Evolutionary conservation across 192 early-diverging fungal species (phyloP).

Genomic region (Coemansia erecta): DNA sequence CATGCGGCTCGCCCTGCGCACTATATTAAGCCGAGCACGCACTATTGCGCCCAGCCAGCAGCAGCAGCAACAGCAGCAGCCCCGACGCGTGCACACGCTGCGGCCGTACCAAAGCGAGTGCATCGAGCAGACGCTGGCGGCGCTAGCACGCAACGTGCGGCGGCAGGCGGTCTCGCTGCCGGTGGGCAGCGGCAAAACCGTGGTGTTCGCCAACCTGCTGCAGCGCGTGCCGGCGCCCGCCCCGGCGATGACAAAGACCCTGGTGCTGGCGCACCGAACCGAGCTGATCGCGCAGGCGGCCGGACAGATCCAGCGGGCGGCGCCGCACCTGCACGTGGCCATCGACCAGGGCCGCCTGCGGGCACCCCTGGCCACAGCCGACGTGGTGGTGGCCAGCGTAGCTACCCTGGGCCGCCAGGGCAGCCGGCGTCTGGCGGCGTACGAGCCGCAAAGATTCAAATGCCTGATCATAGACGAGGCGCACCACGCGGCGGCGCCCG

Average conservation of each 20-base stretch:
- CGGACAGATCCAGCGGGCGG: conserved; percentile 59
- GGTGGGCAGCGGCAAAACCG: conserved; percentile 87
- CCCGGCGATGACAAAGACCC: conserved; percentile 65
- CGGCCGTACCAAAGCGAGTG: conserved; percentile 87
- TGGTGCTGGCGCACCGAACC: conserved; percentile 86
- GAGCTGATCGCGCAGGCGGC: conserved; percentile 85
- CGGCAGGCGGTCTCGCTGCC: conserved; percentile 81
- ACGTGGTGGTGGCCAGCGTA: conserved; percentile 79
- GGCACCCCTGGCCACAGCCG: conserved; percentile 59
- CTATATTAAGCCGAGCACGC: too few species aligned
- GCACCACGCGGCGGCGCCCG: conserved; percentile 82
- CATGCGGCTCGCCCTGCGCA: too few species aligned
- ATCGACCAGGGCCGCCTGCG: conserved; percentile 66
- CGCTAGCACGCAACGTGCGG: conserved; percentile 57
- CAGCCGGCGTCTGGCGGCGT: conserved; percentile 56
- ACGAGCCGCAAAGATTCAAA: conserved; percentile 79
- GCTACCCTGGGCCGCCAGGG: conserved; percentile 63
- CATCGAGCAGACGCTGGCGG: conserved; percentile 62
- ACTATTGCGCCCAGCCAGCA: too few species aligned
- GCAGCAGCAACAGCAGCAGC: too few species aligned
- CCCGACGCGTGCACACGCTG: conserved; percentile 39
- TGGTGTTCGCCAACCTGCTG: conserved; percentile 84
- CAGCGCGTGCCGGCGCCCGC: conserved; percentile 60
- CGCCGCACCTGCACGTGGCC: conserved; percentile 59
- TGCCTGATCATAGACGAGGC: conserved; percentile 91